phyloP scores from a whole-genome alignment of 345 rosid genomes.

The Euphorbia peplus region DNA sequence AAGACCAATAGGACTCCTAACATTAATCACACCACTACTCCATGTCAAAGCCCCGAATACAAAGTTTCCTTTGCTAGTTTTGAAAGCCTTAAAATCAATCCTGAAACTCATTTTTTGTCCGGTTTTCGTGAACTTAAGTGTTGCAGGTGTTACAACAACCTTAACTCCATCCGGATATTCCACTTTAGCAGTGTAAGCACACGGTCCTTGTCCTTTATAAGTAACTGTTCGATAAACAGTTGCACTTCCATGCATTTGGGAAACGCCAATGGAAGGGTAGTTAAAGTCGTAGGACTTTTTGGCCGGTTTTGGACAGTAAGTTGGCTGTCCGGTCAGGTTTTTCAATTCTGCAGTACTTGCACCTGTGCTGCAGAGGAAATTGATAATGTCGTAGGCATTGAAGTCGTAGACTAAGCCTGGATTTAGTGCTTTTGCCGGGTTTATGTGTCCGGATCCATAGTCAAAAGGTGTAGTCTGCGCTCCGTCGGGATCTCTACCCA shows the following conservation, averaged over 20 bases:
- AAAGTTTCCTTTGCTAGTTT: slow-evolving; percentile 35
- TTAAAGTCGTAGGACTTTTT: slow-evolving; percentile 37
- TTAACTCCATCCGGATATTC: slow-evolving; percentile 36
- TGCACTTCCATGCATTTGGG: slow-evolving; percentile 39
- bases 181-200: slow-evolving; percentile 27
- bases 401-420: slow-evolving; percentile 46
- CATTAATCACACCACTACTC: slow-evolving; percentile 37
- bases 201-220: slow-evolving; percentile 37
- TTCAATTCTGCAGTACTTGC: slow-evolving; percentile 41
- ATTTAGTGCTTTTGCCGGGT: slow-evolving; percentile 39
- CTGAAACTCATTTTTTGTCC: slow-evolving; percentile 39
- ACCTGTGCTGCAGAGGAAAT: slow-evolving; percentile 48
- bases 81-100: slow-evolving; percentile 36
- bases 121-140: slow-evolving; percentile 32
- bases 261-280: slow-evolving; percentile 48
- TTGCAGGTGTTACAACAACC: slow-evolving; percentile 39
- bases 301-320: slow-evolving; percentile 28
- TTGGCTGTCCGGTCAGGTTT: slow-evolving; percentile 40
- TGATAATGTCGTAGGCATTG: slow-evolving; percentile 28
- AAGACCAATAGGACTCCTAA: slow-evolving; percentile 44
- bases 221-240: slow-evolving; percentile 40
- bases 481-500: slow-evolving; percentile 40
- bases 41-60: slow-evolving; percentile 49
- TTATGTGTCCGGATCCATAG: slow-evolving; percentile 56
- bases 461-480: slow-evolving; percentile 43